Conservation (phyloP, 1,139 yeast species). For the Debaryomyces coudertii region DNA sequence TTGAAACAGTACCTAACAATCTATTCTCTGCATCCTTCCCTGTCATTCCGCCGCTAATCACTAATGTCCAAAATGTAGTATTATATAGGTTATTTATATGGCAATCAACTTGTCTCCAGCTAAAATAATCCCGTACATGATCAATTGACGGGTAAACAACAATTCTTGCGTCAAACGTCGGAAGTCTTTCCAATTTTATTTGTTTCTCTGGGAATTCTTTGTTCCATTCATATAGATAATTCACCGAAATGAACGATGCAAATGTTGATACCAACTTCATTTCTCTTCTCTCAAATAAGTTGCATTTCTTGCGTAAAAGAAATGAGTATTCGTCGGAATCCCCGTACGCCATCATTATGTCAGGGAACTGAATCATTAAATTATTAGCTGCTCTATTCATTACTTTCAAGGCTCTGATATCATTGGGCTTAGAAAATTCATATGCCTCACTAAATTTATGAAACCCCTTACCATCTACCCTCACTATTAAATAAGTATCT, state of each 20-base stretch:
- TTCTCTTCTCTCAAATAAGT: slow-evolving; percentile 79
- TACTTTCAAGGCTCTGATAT: slow-evolving; percentile 67
- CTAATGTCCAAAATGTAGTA: slow-evolving; percentile 90
- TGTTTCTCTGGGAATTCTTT: slow-evolving; percentile 55
- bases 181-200: slow-evolving; percentile 51
- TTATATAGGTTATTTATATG: slow-evolving; percentile 94
- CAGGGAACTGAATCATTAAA: slow-evolving; percentile 67
- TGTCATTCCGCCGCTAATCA: slow-evolving; percentile 66
- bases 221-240: slow-evolving; percentile 71
- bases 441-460: slow-evolving; percentile 80
- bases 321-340: slow-evolving; percentile 95
- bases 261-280: slow-evolving; percentile 78
- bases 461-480: slow-evolving; percentile 94
- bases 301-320: slow-evolving; percentile 62
- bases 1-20: slow-evolving; percentile 72
- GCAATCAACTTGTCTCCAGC: slow-evolving; percentile 97
- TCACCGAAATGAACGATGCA: slow-evolving; percentile 79
- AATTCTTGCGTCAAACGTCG: slow-evolving; percentile 90
- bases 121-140: slow-evolving; percentile 74
- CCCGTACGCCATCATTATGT: slow-evolving; percentile 82
- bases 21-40: slow-evolving; percentile 78
- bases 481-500: slow-evolving; percentile 76
- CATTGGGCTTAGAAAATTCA: slow-evolving; percentile 86
- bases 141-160: slow-evolving; percentile 74
- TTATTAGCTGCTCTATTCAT: slow-evolving; percentile 82